Percentiles rank a stretch among this genome's conserved stretches.
These are phyloP conservation scores for Myxozyma neglecta DNA, from an alignment of 805 yeast genomes.

Conservation along the genomic window DNA sequence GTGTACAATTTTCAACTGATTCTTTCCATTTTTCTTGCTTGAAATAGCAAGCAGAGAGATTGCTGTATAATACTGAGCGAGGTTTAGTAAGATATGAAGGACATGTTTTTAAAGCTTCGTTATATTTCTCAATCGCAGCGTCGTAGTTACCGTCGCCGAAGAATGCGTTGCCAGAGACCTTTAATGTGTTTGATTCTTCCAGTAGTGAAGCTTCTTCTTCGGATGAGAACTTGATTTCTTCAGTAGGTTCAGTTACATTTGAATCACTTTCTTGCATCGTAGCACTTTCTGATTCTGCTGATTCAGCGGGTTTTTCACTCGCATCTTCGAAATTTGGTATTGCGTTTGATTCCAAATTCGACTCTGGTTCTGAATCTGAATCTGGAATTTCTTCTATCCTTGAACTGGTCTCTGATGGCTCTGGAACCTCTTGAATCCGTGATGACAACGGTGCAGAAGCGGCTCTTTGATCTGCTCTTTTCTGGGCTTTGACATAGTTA, in stretches of 20 bases:
- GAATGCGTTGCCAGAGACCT: slow-evolving; percentile 42
- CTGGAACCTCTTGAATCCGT: background rate
- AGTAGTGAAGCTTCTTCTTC: slow-evolving; percentile 32
- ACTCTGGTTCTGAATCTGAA: background rate
- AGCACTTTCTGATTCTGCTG: background rate
- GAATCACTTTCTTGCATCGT: background rate
- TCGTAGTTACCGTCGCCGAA: slow-evolving; percentile 27
- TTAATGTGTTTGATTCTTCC: slow-evolving; percentile 42
- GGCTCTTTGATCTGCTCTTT: slow-evolving; percentile 8
- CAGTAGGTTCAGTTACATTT: background rate
- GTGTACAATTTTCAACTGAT: slow-evolving; percentile 65
- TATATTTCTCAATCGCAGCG: slow-evolving; percentile 20
- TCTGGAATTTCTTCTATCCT: background rate
- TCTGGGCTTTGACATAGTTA: background rate
- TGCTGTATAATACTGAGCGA: slow-evolving; percentile 33
- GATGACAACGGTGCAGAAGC: slow-evolving; percentile 1
- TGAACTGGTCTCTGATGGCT: background rate
- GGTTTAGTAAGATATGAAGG: slow-evolving; percentile 16
- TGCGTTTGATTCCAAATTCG: background rate
- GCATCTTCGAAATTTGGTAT: background rate
- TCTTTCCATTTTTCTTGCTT: slow-evolving; percentile 32
- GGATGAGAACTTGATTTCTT: slow-evolving; percentile 17
- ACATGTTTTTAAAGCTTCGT: slow-evolving; percentile 18
- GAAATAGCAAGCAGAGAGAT: slow-evolving; percentile 36
- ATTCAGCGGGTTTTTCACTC: background rate